Evolutionary conservation across 495 filamentous ascomycete species (phyloP).

Genomic region (Mytilinidion resinicola): DNA sequence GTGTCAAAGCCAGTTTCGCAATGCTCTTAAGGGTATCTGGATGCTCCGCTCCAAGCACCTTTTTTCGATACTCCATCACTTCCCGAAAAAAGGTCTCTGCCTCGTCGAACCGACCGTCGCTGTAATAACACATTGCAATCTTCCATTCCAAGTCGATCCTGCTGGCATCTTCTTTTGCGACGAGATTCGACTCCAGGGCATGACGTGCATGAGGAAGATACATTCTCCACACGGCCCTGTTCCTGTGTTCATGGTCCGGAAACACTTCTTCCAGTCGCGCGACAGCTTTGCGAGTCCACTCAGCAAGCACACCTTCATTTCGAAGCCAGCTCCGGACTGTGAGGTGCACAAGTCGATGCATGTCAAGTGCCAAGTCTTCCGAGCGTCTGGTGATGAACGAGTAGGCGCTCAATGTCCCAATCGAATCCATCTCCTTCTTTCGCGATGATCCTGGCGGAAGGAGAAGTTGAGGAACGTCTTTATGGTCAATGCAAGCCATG

Average conservation of each 20-base stretch:
- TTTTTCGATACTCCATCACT: background rate
- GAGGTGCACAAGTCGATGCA: constrained; percentile 46
- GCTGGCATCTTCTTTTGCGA: background rate
- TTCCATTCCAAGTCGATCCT: background rate
- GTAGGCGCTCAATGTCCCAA: constrained; percentile 12
- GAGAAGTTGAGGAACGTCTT: constrained; percentile 39
- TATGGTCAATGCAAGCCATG: constrained; percentile 42
- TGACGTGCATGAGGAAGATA: background rate
- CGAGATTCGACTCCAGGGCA: background rate
- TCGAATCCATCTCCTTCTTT: constrained; percentile 28
- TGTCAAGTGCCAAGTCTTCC: constrained; percentile 32
- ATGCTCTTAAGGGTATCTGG: no score
- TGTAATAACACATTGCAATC: background rate
- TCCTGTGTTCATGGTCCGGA: background rate
- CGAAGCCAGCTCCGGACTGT: constrained; percentile 39
- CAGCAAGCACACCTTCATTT: background rate
- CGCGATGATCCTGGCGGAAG: constrained; percentile 27
- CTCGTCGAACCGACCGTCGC: background rate
- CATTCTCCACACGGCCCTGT: background rate
- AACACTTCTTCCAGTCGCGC: background rate
- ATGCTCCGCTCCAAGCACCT: no score
- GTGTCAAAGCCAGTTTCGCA: no score
- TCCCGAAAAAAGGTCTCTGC: background rate
- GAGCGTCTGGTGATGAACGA: constrained; percentile 27
- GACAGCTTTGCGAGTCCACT: background rate